Conservation (phyloP, 305 asterid genomes). For the Striga hermonthica region DNA sequence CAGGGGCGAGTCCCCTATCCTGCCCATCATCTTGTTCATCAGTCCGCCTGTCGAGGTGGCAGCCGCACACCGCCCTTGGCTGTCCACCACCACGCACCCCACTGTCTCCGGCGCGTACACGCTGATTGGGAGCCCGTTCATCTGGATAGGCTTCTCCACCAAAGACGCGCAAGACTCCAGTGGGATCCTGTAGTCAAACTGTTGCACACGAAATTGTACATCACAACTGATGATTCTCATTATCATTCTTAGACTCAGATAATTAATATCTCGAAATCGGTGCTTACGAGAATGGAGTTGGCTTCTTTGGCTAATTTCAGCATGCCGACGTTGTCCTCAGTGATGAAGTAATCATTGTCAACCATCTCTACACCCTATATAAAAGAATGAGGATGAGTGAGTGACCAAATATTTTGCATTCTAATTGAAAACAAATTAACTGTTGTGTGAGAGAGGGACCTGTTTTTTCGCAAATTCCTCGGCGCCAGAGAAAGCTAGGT, state of each 20-base stretch:
- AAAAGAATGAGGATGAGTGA: too few relatives aligned
- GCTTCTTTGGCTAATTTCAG: constrained; percentile 91
- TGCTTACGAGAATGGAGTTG: constrained; percentile 61
- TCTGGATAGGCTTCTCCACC: constrained; percentile 53
- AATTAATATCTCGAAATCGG: too few relatives aligned
- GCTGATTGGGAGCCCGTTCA: constrained; percentile 88
- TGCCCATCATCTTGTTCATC: constrained; percentile 77
- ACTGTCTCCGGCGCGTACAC: constrained; percentile 90
- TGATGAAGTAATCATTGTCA: constrained; percentile 77
- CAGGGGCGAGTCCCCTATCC: constrained; percentile 93
- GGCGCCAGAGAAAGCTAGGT: constrained; percentile 86
- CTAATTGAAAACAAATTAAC: too few relatives aligned
- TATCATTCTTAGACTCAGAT: too few relatives aligned
- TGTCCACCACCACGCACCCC: constrained; percentile 88
- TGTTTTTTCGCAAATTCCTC: constrained; percentile 84
- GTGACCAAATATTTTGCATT: too few relatives aligned
- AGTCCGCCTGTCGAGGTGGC: constrained; percentile 97
- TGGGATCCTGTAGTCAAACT: constrained; percentile 81
- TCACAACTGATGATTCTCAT: too few relatives aligned
- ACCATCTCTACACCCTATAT: constrained; percentile 75
- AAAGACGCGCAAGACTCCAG: constrained; percentile 49
- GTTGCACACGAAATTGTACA: neutral
- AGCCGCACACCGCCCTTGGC: constrained; percentile 79
- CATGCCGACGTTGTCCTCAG: constrained; percentile 86
- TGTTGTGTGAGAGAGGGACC: constrained; percentile 30